Evolutionary conservation across 306 rosid genomes (phyloP).

Genomic region (Ammopiptanthus mongolicus): DNA sequence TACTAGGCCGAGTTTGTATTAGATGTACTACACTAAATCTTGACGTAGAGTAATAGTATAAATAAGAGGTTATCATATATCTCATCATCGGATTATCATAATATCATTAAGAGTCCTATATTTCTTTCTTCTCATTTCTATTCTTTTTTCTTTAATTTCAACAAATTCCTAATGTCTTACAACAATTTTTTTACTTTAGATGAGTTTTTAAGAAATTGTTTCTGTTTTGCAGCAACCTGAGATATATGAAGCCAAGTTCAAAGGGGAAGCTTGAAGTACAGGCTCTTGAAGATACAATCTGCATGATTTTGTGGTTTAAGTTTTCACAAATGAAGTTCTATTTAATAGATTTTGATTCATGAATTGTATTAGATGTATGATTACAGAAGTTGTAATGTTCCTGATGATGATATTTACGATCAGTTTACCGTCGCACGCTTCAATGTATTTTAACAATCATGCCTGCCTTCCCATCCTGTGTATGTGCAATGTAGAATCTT

Average conservation of each 20-base stretch:
- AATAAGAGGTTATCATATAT: background rate
- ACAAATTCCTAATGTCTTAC: background rate
- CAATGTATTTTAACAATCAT: constrained; percentile 10
- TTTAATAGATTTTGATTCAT: constrained; percentile 31
- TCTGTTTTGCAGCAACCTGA: constrained; percentile 79
- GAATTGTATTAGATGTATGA: constrained; percentile 25
- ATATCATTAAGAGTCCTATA: background rate
- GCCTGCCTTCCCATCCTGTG: background rate
- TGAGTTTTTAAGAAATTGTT: background rate
- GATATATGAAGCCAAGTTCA: constrained; percentile 74
- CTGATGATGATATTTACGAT: background rate
- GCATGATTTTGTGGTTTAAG: constrained; percentile 17
- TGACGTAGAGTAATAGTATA: background rate
- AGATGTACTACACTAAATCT: background rate
- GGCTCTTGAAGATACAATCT: background rate
- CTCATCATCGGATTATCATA: background rate
- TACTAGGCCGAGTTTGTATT: background rate
- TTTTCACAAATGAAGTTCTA: constrained; percentile 17
- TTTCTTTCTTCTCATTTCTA: background rate
- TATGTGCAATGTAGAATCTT: background rate
- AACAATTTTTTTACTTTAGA: background rate
- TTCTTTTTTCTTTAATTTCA: background rate
- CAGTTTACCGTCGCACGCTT: background rate
- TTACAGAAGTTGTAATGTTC: constrained; percentile 21
- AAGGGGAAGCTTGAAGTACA: constrained; percentile 44